A percentile compares a stretch with the other conserved stretches of the same genome.
phyloP scores from a whole-genome alignment of 148 eudicot species.

The Cornus controversa region DNA sequence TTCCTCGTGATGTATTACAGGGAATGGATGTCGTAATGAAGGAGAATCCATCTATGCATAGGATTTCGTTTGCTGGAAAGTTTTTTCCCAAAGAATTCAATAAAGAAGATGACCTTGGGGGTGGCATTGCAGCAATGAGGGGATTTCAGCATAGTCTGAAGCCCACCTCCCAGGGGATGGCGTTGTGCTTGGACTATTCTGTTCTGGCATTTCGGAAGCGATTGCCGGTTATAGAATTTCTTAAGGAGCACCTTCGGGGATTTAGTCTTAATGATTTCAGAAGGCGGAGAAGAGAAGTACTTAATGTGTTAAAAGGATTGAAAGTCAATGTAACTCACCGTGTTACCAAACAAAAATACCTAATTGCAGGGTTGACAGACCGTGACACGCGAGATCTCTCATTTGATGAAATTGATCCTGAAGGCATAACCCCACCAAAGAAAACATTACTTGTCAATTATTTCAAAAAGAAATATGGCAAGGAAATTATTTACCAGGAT shows the following conservation, averaged over 20 bases:
- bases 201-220: slow-evolving; percentile 46
- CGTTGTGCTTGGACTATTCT: slow-evolving; percentile 59
- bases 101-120: slow-evolving; percentile 15
- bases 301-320: slow-evolving; percentile 34
- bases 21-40: slow-evolving; percentile 62
- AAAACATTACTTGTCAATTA: slow-evolving; percentile 33
- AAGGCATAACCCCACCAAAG: slow-evolving; percentile 27
- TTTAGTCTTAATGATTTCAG: slow-evolving; percentile 10
- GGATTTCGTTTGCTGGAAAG: slow-evolving; percentile 42
- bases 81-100: slow-evolving; percentile 28
- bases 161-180: slow-evolving; percentile 54
- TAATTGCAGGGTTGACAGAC: slow-evolving; percentile 39
- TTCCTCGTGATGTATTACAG: slow-evolving; percentile 56
- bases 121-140: slow-evolving; percentile 50
- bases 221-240: slow-evolving; percentile 47
- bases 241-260: slow-evolving; percentile 32
- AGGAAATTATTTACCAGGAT: slow-evolving; percentile 19
- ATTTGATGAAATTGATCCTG: slow-evolving; percentile 40
- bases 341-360: slow-evolving; percentile 45
- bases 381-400: slow-evolving; percentile 25
- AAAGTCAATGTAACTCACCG: slow-evolving; percentile 66
- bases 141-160: slow-evolving; percentile 60
- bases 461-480: slow-evolving; percentile 43
- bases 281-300: slow-evolving; percentile 17
- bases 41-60: slow-evolving; percentile 43